Base-by-base conservation (phyloP, 768 basidiomycete genomes). In the Suillus occidentalis region DNA sequence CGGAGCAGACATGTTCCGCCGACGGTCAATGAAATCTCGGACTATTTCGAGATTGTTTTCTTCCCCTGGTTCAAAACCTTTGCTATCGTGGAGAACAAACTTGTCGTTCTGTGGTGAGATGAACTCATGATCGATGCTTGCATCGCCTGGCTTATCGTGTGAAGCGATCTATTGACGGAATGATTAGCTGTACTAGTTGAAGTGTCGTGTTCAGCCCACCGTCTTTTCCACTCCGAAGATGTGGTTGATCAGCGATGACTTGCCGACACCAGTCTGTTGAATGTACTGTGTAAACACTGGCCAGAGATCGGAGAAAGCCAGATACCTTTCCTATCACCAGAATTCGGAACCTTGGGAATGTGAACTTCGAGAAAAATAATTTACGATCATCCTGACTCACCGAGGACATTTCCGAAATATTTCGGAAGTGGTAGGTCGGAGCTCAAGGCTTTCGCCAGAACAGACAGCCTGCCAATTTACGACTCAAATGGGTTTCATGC, bases 71-170 rank as follows among this genome's bases (percentile, higher is more conserved):
- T 69, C 68, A 31, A 70, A 67, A 18, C 68, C 69, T 61, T 34
- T 12, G 39, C 68, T 67, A 31, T 69, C 69, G 18, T 69, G 68
- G n/a, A 69, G 66, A 36, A 69, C 53, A 53, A 69, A 64, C 36
- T 45, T 61, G 7, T 47, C n/a, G 40, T 69, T 69, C 55, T 64
- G 31, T 40, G 3, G 37, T 34, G 68, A 70, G n/a, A 59, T 63
- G n/a, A 69, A 61, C 42, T 64, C 69, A 10, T 20, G 20, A 16
- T 70, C 47, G 9, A 69, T 69, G 40, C 66, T 52, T 3, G 61
- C 69, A 36, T 70, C 14, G 14, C 68, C 69, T 31, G 36, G 65
- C 12, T 6, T 63, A 16, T 37, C 20, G 37, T 49, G 22, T 22
- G 49, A 43, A 4, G 36, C 6, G 18, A 9, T 12, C 61, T 65